Evolutionary conservation across 495 filamentous ascomycete genomes (phyloP).

Genomic region (Penicillium daleae): DNA sequence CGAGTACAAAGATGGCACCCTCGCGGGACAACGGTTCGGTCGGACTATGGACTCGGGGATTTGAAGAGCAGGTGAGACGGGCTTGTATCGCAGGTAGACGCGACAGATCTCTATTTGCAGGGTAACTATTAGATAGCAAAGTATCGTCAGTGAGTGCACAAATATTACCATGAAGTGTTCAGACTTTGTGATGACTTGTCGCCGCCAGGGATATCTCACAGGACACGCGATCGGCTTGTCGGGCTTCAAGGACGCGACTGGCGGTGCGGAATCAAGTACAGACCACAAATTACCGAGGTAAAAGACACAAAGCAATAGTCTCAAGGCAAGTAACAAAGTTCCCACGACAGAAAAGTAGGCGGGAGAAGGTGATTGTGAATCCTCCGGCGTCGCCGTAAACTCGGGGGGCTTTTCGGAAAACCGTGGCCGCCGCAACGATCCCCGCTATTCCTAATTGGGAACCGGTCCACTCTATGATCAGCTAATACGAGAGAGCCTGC

Average conservation of each 20-base stretch:
- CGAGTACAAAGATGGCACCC: not conserved
- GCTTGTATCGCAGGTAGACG: slow-evolving; percentile 3
- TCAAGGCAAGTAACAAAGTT: slow-evolving; percentile 1
- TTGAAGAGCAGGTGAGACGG: slow-evolving; percentile 8
- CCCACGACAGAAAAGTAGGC: not conserved
- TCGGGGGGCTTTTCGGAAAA: slow-evolving; percentile 5
- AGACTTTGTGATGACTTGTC: not conserved
- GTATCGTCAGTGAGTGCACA: slow-evolving; percentile 11
- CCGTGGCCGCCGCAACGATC: slow-evolving; percentile 17
- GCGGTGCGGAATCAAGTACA: not conserved
- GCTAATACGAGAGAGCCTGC: not conserved
- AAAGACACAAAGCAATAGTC: not conserved
- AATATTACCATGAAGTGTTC: not conserved
- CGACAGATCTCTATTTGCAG: not conserved
- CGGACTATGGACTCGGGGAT: not conserved
- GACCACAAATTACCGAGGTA: not conserved
- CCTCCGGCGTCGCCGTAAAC: slow-evolving; percentile 5
- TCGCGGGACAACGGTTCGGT: not conserved
- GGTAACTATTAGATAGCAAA: slow-evolving; percentile 1
- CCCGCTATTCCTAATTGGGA: slow-evolving; percentile 24
- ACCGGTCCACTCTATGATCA: not conserved
- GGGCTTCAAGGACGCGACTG: slow-evolving; percentile 9
- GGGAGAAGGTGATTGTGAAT: not conserved
- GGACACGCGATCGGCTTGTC: slow-evolving; percentile 24
- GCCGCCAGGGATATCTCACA: slow-evolving; percentile 34